A percentile compares a stretch with the other conserved stretches of the same genome.
These are phyloP conservation scores for Podospora anserina DNA, from an alignment of 495 filamentous ascomycete genomes.

Conservation along the genomic window DNA sequence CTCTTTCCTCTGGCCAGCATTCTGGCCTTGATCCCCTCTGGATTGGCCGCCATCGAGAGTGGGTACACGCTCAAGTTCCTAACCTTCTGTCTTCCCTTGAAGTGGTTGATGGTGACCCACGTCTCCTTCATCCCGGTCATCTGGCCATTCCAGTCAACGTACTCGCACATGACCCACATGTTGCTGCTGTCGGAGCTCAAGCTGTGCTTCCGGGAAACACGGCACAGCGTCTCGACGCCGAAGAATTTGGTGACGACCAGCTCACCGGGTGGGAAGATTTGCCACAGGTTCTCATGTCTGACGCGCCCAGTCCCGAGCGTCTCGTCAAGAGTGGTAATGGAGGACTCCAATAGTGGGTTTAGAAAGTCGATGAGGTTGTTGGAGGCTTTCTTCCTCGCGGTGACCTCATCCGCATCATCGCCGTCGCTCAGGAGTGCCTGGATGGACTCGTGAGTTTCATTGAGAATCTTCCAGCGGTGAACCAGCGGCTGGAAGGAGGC, in stretches of 20 bases:
- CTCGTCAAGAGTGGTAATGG: constrained; percentile 38
- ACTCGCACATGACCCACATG: constrained; percentile 34
- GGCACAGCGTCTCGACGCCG: constrained; percentile 21
- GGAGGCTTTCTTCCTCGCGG: neutral
- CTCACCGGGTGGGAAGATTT: constrained; percentile 35
- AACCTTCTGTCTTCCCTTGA: constrained; percentile 50
- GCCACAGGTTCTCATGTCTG: constrained; percentile 27
- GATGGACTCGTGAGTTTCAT: constrained; percentile 29
- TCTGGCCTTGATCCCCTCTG: constrained; percentile 31
- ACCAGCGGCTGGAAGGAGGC: constrained; percentile 55
- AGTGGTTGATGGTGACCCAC: constrained; percentile 40
- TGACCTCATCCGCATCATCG: constrained; percentile 46
- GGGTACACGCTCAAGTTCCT: constrained; percentile 51
- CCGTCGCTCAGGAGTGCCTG: constrained; percentile 38
- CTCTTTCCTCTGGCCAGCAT: constrained; percentile 42
- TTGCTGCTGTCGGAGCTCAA: neutral
- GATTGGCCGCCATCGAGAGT: constrained; percentile 46
- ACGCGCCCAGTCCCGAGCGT: constrained; percentile 23
- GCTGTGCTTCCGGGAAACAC: constrained; percentile 15
- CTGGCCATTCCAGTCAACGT: constrained; percentile 57
- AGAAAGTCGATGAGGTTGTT: constrained; percentile 49
- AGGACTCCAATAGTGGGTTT: constrained; percentile 44
- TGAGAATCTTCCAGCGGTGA: constrained; percentile 55
- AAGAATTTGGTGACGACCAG: constrained; percentile 25
- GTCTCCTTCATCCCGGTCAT: constrained; percentile 45